Evolutionary conservation across 1,139 yeast genomes (phyloP).

Genomic region (Williopsis jadinii): DNA sequence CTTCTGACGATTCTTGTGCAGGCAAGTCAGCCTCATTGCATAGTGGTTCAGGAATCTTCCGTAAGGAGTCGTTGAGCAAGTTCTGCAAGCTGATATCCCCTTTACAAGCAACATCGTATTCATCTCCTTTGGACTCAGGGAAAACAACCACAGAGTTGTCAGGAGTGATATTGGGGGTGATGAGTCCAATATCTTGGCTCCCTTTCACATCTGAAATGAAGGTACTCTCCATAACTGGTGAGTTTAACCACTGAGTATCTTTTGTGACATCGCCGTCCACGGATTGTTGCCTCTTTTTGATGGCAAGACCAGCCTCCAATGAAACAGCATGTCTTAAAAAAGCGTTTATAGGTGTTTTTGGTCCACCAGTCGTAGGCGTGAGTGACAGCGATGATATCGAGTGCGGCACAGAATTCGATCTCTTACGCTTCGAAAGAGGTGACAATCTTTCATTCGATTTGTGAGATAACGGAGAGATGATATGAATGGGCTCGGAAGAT

Average conservation of each 20-base stretch:
- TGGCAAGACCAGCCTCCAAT: slow-evolving; percentile 20
- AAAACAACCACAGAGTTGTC: background rate
- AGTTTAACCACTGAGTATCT: slow-evolving; percentile 18
- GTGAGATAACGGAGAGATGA: background rate
- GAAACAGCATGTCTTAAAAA: slow-evolving; percentile 21
- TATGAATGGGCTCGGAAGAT: too few species aligned
- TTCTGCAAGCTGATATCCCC: background rate
- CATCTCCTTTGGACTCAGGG: background rate
- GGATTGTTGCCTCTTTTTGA: slow-evolving; percentile 4
- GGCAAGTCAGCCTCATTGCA: background rate
- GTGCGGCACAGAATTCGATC: slow-evolving; percentile 12
- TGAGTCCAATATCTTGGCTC: too few species aligned
- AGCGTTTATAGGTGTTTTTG: background rate
- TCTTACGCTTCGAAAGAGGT: slow-evolving; percentile 5
- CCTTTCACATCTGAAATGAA: too few species aligned
- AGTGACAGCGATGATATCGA: background rate
- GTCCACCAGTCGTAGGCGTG: background rate
- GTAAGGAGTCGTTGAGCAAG: background rate
- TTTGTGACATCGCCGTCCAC: slow-evolving; percentile 15
- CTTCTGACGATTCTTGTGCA: too few species aligned
- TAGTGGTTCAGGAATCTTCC: background rate
- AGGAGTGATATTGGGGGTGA: background rate
- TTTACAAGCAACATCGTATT: background rate
- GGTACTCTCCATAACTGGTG: slow-evolving; percentile 7
- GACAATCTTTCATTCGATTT: slow-evolving; percentile 1